Percentiles rank a stretch among this genome's conserved stretches.
These are phyloP conservation scores for Naganishia vishniacii DNA, from an alignment of 768 basidiomycete genomes.

Conservation along the genomic window DNA sequence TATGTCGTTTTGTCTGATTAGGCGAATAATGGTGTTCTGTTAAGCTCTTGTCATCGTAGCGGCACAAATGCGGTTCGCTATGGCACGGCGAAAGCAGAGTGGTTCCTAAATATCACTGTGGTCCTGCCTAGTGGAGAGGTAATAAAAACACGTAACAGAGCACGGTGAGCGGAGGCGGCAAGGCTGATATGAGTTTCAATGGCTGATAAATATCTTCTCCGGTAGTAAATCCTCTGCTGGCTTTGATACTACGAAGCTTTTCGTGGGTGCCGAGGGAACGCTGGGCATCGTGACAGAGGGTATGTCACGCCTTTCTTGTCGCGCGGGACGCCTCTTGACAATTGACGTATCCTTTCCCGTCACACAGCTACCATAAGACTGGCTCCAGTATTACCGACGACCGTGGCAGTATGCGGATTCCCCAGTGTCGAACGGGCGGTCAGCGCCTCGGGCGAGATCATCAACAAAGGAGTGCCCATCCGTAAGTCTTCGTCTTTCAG, in stretches of 20 bases:
- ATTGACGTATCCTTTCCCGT: background rate
- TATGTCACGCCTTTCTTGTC: conserved; percentile 27
- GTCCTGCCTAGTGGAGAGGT: conserved; percentile 83
- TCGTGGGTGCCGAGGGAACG: conserved; percentile 86
- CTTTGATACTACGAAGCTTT: conserved; percentile 78
- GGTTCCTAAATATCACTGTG: conserved; percentile 80
- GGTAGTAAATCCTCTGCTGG: conserved; percentile 74
- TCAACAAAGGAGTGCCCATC: conserved; percentile 63
- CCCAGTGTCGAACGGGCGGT: conserved; percentile 71
- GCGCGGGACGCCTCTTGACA: background rate
- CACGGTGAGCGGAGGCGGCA: background rate
- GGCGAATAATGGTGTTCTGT: background rate
- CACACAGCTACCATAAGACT: conserved; percentile 69
- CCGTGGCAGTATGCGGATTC: conserved; percentile 84
- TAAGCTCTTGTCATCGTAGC: background rate
- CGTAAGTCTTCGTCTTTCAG: conserved; percentile 54
- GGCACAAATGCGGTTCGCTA: conserved; percentile 69
- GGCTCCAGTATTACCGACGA: conserved; percentile 71
- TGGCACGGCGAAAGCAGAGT: conserved; percentile 80
- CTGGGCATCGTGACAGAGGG: conserved; percentile 86
- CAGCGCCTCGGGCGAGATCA: conserved; percentile 74
- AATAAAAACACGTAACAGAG: conserved; percentile 68
- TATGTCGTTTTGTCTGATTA: background rate
- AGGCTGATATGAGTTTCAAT: no score
- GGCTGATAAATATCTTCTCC: background rate